phyloP scores from a whole-genome alignment of 805 yeast species.

The Pichia sporocuriosa region DNA sequence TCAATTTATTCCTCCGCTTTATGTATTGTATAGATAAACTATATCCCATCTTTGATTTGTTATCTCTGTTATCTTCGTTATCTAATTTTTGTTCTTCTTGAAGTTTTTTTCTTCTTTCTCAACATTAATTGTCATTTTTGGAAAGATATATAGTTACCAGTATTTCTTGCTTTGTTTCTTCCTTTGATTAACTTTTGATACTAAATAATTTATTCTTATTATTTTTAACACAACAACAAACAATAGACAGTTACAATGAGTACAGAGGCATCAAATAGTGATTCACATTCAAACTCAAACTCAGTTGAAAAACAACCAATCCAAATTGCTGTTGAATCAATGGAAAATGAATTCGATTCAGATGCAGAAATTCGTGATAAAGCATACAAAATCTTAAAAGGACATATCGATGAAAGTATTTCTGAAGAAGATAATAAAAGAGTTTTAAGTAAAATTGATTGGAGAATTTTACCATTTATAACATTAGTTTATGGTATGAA shows the following conservation, averaged over 20 bases:
- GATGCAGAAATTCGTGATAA: constrained; percentile 17
- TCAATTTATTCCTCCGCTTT: too few relatives aligned
- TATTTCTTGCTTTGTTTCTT: too few relatives aligned
- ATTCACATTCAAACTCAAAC: neutral
- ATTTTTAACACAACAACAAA: neutral
- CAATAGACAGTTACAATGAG: neutral
- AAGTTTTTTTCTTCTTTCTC: too few relatives aligned
- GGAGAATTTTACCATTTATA: constrained; percentile 25
- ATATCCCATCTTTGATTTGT: too few relatives aligned
- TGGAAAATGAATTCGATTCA: constrained; percentile 7
- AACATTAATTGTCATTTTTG: too few relatives aligned
- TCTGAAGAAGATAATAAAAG: constrained; percentile 23
- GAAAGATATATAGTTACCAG: too few relatives aligned
- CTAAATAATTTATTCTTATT: neutral
- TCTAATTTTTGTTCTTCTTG: too few relatives aligned
- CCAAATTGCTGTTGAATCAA: neutral
- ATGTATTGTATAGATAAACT: too few relatives aligned
- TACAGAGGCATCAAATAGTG: neutral
- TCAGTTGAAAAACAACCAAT: constrained; percentile 1
- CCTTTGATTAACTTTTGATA: too few relatives aligned
- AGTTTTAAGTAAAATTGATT: constrained; percentile 27
- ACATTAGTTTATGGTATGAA: constrained; percentile 21
- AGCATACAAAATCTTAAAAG: constrained; percentile 17
- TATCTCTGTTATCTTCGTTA: too few relatives aligned
- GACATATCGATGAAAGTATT: constrained; percentile 13